These are phyloP conservation scores for Malbranchea zuffiana DNA, from an alignment of 2,329 filamentous ascomycete species.

Conservation along the genomic window DNA sequence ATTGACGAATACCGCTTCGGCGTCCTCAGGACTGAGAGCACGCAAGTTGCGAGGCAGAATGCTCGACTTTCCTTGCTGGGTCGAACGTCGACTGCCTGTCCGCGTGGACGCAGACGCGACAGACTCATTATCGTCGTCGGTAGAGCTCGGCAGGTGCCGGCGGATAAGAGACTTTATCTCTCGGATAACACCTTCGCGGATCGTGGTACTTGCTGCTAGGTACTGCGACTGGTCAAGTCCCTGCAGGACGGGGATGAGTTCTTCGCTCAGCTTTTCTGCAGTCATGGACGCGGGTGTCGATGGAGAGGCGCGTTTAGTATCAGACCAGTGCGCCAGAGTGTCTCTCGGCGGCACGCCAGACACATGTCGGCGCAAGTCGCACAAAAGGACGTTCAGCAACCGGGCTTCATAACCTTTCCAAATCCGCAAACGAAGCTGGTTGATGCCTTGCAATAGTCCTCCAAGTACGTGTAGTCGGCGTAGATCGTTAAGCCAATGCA, in stretches of 20 bases:
- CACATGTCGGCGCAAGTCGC: constrained; percentile 5
- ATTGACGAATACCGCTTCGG: constrained; percentile 66
- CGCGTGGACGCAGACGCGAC: constrained; percentile 74
- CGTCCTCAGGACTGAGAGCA: constrained; percentile 68
- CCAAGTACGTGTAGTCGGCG: constrained; percentile 7
- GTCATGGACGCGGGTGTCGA: constrained; percentile 1
- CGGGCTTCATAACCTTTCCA: constrained; percentile 3
- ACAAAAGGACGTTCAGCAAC: constrained; percentile 1
- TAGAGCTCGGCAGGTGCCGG: constrained; percentile 76
- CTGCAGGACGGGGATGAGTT: constrained; percentile 7
- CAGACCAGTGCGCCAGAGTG: constrained; percentile 5
- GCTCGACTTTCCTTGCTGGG: constrained; percentile 77
- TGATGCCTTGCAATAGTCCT: constrained; percentile 1
- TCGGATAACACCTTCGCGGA: constrained; percentile 68
- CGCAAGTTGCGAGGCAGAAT: constrained; percentile 79
- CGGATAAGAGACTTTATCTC: constrained; percentile 79
- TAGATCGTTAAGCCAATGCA: constrained; percentile 8
- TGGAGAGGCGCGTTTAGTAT: constrained; percentile 1
- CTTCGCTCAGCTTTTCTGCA: constrained; percentile 6
- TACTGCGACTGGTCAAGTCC: constrained; percentile 6
- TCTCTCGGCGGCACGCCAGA: constrained; percentile 1
- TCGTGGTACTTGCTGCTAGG: constrained; percentile 28
- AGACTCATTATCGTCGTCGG: constrained; percentile 83
- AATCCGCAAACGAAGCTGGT: constrained; percentile 2
- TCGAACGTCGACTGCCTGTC: constrained; percentile 54